Percentiles rank a stretch among this genome's conserved stretches.
phyloP scores from a whole-genome alignment of 768 basidiomycete genomes.

The Suillus decipiens region DNA sequence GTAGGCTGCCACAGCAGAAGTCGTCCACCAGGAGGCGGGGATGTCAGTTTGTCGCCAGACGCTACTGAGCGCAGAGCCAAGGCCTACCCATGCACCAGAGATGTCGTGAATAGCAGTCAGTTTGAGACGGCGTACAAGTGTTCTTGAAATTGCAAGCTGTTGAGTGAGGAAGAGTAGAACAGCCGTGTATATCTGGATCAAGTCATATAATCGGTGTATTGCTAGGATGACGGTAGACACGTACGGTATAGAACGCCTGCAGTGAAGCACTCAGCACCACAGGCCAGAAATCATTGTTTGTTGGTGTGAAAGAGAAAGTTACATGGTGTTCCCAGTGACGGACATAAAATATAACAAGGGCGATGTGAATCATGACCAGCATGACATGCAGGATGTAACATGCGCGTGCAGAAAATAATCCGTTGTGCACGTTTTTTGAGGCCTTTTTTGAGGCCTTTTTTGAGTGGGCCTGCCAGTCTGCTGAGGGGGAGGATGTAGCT shows the following conservation, averaged over 20 bases:
- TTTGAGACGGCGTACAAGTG: conserved; percentile 11
- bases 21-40: conserved; percentile 13
- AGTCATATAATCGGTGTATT: not conserved
- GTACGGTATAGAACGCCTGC: conserved; percentile 12
- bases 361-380: not conserved
- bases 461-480: not conserved
- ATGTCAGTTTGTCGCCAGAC: conserved; percentile 19
- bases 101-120: conserved; percentile 19
- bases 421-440: not conserved
- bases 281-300: not conserved
- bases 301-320: not conserved
- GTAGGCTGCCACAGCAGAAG: conserved; percentile 13
- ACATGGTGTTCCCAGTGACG: conserved; percentile 4
- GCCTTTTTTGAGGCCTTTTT: not conserved
- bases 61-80: conserved; percentile 17
- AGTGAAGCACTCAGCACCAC: conserved; percentile 6
- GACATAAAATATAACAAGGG: not conserved
- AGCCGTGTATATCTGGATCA: conserved; percentile 14
- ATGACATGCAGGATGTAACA: not conserved
- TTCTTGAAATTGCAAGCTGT: conserved; percentile 13
- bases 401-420: not conserved
- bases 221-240: not conserved
- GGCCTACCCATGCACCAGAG: conserved; percentile 18
- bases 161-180: conserved; percentile 18
- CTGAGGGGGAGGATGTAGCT: not conserved